phyloP scores from a whole-genome alignment of 192 early-diverging fungal species.

The Mortierella antarctica region DNA sequence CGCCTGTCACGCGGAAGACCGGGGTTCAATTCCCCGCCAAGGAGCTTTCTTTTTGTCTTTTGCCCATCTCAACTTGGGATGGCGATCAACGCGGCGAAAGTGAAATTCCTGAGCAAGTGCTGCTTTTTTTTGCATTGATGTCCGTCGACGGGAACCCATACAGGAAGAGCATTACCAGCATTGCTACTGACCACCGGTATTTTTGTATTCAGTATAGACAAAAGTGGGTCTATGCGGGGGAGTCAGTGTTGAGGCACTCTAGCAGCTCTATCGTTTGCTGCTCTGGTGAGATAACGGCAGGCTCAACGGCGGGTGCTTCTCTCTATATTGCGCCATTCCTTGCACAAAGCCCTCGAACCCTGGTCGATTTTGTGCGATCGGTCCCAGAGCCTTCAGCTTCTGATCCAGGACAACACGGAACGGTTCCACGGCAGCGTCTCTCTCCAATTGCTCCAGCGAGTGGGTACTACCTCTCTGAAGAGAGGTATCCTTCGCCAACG shows the following conservation, averaged over 20 bases:
- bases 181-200: too few species aligned
- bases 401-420: conserved; percentile 37
- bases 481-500: neutral
- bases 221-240: too few species aligned
- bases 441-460: conserved; percentile 21
- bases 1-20: conserved; percentile 25
- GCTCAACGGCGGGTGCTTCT: conserved; percentile 20
- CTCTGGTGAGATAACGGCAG: conserved; percentile 1
- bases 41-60: neutral
- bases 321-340: conserved; percentile 26
- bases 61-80: too few species aligned
- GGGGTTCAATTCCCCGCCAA: conserved; percentile 19
- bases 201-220: too few species aligned
- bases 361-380: conserved; percentile 33
- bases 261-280: too few species aligned
- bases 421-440: conserved; percentile 37
- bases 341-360: conserved; percentile 50
- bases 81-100: too few species aligned
- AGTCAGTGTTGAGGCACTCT: too few species aligned
- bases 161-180: too few species aligned
- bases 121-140: too few species aligned
- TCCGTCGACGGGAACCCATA: too few species aligned
- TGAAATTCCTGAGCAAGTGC: too few species aligned
- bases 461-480: neutral
- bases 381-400: conserved; percentile 13